A percentile compares a stretch with the other conserved stretches of the same genome.
phyloP scores from a whole-genome alignment of 2,329 filamentous ascomycete genomes.

The Apiospora pterosperma region DNA sequence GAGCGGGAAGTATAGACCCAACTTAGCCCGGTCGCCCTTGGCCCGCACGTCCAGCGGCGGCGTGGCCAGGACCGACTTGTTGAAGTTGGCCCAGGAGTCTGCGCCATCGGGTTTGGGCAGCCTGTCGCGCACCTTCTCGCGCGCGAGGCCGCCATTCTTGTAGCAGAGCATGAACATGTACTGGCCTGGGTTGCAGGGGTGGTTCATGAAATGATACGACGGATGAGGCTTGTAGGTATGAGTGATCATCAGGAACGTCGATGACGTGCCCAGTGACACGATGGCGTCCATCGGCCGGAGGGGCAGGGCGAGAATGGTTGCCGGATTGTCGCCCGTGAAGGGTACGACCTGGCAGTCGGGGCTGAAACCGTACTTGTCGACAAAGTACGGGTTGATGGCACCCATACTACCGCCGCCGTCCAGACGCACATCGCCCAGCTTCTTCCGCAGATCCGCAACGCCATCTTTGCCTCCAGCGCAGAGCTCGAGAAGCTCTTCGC shows the following conservation, averaged over 20 bases:
- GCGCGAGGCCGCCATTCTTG: constrained; percentile 93
- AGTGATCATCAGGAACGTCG: constrained; percentile 97
- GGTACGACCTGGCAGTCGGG: constrained; percentile 73
- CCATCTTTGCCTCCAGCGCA: constrained; percentile 62
- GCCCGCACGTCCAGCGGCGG: constrained; percentile 64
- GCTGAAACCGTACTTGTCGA: constrained; percentile 72
- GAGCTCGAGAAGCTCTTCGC: constrained; percentile 70
- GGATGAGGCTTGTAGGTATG: constrained; percentile 86
- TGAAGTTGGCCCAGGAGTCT: constrained; percentile 77
- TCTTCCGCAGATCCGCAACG: constrained; percentile 63
- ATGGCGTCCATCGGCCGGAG: constrained; percentile 87
- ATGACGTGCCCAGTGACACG: constrained; percentile 90
- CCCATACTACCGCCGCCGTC: constrained; percentile 82
- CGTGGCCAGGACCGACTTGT: constrained; percentile 65
- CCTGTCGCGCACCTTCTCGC: constrained; percentile 82
- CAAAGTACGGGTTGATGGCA: constrained; percentile 73
- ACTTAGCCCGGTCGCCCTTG: constrained; percentile 60
- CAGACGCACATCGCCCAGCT: constrained; percentile 75
- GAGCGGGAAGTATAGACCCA: constrained; percentile 92
- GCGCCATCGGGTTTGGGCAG: constrained; percentile 55
- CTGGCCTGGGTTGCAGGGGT: constrained; percentile 82
- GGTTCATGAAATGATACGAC: constrained; percentile 96
- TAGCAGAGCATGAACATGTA: constrained; percentile 99
- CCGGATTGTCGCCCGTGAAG: constrained; percentile 94
- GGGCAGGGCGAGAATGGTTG: constrained; percentile 88